Base-by-base conservation (phyloP, 2,329 filamentous ascomycete genomes). In the Seiridium unicorne region DNA sequence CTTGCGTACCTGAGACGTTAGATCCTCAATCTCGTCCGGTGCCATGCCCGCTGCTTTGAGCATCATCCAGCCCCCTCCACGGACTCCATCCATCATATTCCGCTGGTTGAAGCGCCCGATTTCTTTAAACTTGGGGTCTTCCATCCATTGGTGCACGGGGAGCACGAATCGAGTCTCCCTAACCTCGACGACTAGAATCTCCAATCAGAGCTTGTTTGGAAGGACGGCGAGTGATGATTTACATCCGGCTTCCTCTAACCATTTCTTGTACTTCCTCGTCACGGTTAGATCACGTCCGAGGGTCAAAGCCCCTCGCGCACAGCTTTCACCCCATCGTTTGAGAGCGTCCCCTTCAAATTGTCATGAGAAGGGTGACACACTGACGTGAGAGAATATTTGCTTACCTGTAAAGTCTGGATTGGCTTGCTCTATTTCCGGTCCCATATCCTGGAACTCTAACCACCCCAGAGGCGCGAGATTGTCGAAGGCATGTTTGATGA, bases 381-480 rank as follows among this genome's bases (percentile, higher is more conserved):
- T 13, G 38, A 7, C 7, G 38, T 42, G 38, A 42, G 38, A 42
- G 47, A 26, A 32, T 26, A 1, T 31, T 1, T 53, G 5, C 31
- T 40, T 1, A 36, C 49, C 49, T 53, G 35, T 4, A 2, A 53
- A 53, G 4, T 9, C 3, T 32, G 49, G 49, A 18, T 53, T 53
- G 34, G 1, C 38, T 6, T 55, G 51, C 4, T 36, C 42, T 2
- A 57, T 46, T 8, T 57, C 32, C 18, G 44, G 13, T 6, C 9
- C 40, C 26, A 18, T 9, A 10, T 60, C 59, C 47, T 53, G 34
- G n/a, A 44, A 60, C 55, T 60, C 59, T 4, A 60, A 36, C 59
- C 54, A 57, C 5, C 55, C 58, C 13, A 44, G 51, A 11, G 58
- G 44, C 18, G 18, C 32, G 26, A 60, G 53, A n/a, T 57, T 44